Conservation (phyloP, 192 early-diverging fungal genomes). For the Linnemannia exigua region DNA sequence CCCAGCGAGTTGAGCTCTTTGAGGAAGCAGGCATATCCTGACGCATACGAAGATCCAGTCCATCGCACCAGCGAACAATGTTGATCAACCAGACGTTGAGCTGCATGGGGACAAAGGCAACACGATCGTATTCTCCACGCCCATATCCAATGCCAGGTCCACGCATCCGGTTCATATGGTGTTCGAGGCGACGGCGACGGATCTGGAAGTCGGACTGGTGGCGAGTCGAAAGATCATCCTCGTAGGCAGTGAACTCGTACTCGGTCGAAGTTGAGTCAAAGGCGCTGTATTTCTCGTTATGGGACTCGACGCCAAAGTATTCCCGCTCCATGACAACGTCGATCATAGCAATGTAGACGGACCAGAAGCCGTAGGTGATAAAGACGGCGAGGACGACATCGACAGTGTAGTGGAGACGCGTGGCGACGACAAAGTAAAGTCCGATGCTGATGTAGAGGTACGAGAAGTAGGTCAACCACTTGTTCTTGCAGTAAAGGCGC, state of each 20-base stretch:
- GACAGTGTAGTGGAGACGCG: constrained; percentile 60
- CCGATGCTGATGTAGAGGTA: constrained; percentile 55
- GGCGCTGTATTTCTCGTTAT: constrained; percentile 40
- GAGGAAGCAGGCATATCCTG: background rate
- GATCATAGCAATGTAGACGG: constrained; percentile 65
- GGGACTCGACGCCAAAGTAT: constrained; percentile 50
- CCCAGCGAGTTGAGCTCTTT: constrained; percentile 28
- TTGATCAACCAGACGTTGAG: constrained; percentile 51
- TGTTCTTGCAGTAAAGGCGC: constrained; percentile 58
- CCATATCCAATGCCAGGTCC: constrained; percentile 54
- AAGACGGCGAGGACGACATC: constrained; percentile 62
- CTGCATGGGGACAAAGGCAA: constrained; percentile 56
- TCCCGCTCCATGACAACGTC: constrained; percentile 58
- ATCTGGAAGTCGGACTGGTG: background rate
- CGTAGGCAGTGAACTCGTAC: constrained; percentile 14
- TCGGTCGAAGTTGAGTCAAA: constrained; percentile 26
- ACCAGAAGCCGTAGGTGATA: constrained; percentile 67
- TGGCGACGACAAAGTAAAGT: constrained; percentile 56
- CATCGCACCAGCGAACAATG: constrained; percentile 60
- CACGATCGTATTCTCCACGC: constrained; percentile 54
- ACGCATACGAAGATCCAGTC: constrained; percentile 55
- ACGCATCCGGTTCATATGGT: constrained; percentile 38
- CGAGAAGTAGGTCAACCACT: constrained; percentile 49
- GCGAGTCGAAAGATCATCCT: constrained; percentile 2
- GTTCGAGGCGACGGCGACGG: constrained; percentile 22